Base-by-base conservation (phyloP, 164 flowering plant genomes). In the Houttuynia cordata region DNA sequence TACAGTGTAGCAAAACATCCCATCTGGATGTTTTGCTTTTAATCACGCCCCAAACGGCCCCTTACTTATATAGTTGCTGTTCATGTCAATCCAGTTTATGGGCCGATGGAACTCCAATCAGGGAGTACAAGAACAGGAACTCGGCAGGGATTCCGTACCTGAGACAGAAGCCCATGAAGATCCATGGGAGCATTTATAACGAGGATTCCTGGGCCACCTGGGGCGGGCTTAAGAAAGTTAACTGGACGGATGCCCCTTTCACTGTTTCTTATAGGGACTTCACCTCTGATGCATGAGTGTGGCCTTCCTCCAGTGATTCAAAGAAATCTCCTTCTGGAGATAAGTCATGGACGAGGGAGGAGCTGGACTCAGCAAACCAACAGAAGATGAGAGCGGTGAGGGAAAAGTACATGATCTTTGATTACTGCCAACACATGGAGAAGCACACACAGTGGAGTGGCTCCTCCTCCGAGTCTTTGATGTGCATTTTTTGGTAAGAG, bases 191-290 rank as follows among this genome's bases (percentile, higher is more conserved):
- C 66, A 58, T 81, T 52, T 79, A 81, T 81, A 78, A 78, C 34
- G 85, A 80, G 1, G 85, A 81, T 45, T 79, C 79, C 60, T 81
- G 85, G 85, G 86, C 83, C 39, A 81, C 86, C 0, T 64, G 78
- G 47, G 83, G 86, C 19, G 86, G 86, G 1, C 73, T 73, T 1
- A 81, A 72, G 75, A 79, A 81, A 42, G 10, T 42, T 10, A 42
- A 42, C 17, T 42, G 49, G 49, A 42, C 49, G 17, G 49, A 10
- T 14, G 49, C 49, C 1, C 49, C 49, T 42, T 42, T 42, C 49
- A 10, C 49, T 3, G 49, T 42, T 14, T 42, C 49, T 14, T 42
- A 42, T 14, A 42, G 17, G 1, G 17, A 14, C 17, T 42, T 42
- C 17, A 42, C 8, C 49, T 42, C 49, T 42, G 49, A 1, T 4